These are phyloP conservation scores for Fusarium sororula DNA, from an alignment of 2,329 filamentous ascomycete species.

Conservation along the genomic window DNA sequence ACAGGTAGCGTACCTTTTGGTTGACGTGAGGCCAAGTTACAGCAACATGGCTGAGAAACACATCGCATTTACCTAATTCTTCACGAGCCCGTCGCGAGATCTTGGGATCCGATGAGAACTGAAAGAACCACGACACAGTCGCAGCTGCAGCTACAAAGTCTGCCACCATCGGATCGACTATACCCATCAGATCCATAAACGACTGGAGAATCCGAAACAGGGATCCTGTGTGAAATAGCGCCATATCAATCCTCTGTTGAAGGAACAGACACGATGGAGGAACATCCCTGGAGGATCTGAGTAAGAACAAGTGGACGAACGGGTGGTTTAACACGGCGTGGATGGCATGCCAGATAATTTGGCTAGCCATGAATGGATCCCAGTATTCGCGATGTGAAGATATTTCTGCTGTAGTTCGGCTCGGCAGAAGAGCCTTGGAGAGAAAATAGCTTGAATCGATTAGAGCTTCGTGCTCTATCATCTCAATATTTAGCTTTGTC, in stretches of 20 bases:
- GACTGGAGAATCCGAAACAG: neutral
- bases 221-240: neutral
- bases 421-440: neutral
- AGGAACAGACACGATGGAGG: neutral
- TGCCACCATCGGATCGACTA: neutral
- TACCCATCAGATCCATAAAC: neutral
- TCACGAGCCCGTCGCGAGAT: neutral
- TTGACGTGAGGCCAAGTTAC: neutral
- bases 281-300: neutral
- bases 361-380: neutral
- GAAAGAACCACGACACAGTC: neutral
- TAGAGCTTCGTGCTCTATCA: neutral
- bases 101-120: neutral
- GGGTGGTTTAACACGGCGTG: neutral
- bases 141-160: neutral
- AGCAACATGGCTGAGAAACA: neutral
- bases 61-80: accelerated
- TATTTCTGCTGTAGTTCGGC: neutral
- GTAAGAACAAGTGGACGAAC: neutral
- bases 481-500: neutral
- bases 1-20: neutral
- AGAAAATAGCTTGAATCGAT: neutral
- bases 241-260: neutral
- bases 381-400: neutral
- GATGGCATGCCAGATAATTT: neutral